Evolutionary conservation across 371 early-diverging fungal species (phyloP).

Genomic region (Globomyces sp.): DNA sequence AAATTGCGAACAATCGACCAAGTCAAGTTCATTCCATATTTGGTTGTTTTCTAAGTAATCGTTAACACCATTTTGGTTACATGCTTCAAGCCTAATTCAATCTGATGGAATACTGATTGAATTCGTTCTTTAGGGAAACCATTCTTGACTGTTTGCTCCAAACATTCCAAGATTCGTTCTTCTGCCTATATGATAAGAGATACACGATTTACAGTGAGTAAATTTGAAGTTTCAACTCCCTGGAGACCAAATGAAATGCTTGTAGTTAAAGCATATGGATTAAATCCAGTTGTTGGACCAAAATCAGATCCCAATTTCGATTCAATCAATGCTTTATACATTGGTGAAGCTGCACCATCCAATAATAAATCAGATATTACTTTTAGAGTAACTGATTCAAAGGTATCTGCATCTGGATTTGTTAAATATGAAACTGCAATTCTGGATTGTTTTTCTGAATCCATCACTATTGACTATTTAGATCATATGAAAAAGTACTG

Average conservation of each 20-base stretch:
- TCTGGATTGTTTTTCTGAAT: conserved; percentile 71
- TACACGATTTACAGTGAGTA: conserved; percentile 49
- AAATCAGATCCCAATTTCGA: conserved; percentile 86
- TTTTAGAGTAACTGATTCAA: conserved; percentile 79
- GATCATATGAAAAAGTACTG: no score
- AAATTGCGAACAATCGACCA: conserved; percentile 74
- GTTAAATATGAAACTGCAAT: conserved; percentile 61
- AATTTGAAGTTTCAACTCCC: conserved; percentile 49
- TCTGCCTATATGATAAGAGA: no score
- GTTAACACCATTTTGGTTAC: no score
- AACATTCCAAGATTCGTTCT: conserved; percentile 62
- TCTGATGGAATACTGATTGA: conserved; percentile 86
- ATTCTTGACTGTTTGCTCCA: conserved; percentile 62
- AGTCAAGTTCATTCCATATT: conserved; percentile 85
- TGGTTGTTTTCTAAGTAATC: conserved; percentile 59
- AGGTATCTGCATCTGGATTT: conserved; percentile 75
- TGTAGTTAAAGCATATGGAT: conserved; percentile 56
- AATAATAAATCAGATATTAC: conserved; percentile 77
- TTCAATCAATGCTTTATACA: conserved; percentile 94
- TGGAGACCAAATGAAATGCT: conserved; percentile 68
- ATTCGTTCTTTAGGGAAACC: conserved; percentile 80
- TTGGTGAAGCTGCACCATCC: conserved; percentile 87
- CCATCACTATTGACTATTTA: conserved; percentile 47
- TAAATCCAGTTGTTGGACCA: conserved; percentile 86
- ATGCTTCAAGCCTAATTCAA: conserved; percentile 87